A percentile compares a stretch with the other conserved stretches of the same genome.
phyloP scores from a whole-genome alignment of 495 filamentous ascomycete species.

The Clavariopsis aquatica region DNA sequence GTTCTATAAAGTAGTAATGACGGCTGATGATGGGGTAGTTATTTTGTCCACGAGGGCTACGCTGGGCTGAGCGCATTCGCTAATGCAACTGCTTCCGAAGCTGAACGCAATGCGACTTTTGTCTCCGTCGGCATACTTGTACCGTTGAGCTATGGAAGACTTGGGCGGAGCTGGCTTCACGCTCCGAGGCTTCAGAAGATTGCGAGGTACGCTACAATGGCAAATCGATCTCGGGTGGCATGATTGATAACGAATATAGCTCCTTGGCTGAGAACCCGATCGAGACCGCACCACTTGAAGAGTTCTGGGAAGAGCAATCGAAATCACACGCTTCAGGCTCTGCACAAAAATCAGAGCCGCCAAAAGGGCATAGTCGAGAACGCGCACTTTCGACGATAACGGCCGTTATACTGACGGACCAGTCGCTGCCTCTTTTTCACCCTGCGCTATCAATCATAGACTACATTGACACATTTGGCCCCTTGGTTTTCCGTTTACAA shows the following conservation, averaged over 20 bases:
- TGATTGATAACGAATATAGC: conserved; percentile 40
- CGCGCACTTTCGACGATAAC: conserved; percentile 34
- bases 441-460: conserved; percentile 78
- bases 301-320: conserved; percentile 73
- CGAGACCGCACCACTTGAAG: conserved; percentile 63
- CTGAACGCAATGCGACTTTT: conserved; percentile 85
- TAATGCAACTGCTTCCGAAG: conserved; percentile 74
- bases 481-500: conserved; percentile 85
- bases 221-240: neutral
- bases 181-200: conserved; percentile 74
- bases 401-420: conserved; percentile 56
- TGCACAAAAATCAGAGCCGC: neutral
- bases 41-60: conserved; percentile 83
- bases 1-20: neutral
- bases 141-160: conserved; percentile 78
- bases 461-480: conserved; percentile 81
- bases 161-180: conserved; percentile 89
- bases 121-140: conserved; percentile 88
- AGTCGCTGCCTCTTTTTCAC: conserved; percentile 74
- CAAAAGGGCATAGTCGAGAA: conserved; percentile 27
- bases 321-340: conserved; percentile 19
- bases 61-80: conserved; percentile 92
- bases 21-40: conserved; percentile 49
- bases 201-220: conserved; percentile 57
- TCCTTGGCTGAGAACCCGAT: conserved; percentile 55